Percentiles rank a stretch among this genome's conserved stretches.
Evolutionary conservation across 306 rosid genomes (phyloP).

Genomic region (Cicer bijugum): DNA sequence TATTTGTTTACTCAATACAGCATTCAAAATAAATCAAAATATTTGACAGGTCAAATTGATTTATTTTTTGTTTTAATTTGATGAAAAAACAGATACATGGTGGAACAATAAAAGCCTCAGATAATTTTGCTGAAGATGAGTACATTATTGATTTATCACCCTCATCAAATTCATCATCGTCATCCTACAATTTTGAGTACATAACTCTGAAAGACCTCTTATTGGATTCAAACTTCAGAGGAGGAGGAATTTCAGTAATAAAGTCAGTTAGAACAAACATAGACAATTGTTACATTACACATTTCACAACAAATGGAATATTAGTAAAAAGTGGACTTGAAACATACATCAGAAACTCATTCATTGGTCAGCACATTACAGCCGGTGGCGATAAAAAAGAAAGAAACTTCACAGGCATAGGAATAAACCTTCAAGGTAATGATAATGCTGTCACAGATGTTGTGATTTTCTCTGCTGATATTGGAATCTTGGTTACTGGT

Average conservation of each 20-base stretch:
- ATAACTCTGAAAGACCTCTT: conserved; percentile 72
- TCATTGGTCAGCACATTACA: conserved; percentile 89
- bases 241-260: conserved; percentile 79
- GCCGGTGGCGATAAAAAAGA: conserved; percentile 71
- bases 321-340: conserved; percentile 78
- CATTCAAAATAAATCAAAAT: background rate
- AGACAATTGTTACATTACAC: conserved; percentile 86
- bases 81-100: conserved; percentile 75
- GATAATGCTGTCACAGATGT: conserved; percentile 89
- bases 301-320: conserved; percentile 80
- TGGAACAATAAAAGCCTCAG: conserved; percentile 78
- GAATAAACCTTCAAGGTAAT: conserved; percentile 69
- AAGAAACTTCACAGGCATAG: conserved; percentile 78
- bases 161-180: conserved; percentile 52
- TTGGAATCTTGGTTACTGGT: conserved; percentile 70
- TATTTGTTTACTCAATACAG: background rate
- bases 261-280: conserved; percentile 79
- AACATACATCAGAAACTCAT: conserved; percentile 78
- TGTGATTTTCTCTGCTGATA: conserved; percentile 75
- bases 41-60: conserved; percentile 13
- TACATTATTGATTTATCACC: conserved; percentile 78
- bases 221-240: conserved; percentile 79
- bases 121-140: conserved; percentile 59
- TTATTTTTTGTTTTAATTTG: conserved; percentile 17
- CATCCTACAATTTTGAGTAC: conserved; percentile 76